These are phyloP conservation scores for Chaetomium cochliodes DNA, from an alignment of 495 filamentous ascomycete species.

Conservation along the genomic window DNA sequence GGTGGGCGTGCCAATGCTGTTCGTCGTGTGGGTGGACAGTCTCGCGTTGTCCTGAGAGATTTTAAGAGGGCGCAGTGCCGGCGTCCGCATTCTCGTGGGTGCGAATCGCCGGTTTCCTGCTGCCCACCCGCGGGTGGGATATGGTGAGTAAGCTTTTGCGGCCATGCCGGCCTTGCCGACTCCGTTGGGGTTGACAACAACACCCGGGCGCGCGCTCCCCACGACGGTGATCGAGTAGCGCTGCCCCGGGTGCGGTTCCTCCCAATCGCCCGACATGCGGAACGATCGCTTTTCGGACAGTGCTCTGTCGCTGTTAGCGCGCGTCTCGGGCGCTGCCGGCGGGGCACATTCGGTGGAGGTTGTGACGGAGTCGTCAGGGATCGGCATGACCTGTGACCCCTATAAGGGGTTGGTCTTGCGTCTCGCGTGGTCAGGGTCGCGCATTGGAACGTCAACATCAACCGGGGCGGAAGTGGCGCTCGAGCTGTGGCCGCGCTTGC, in stretches of 20 bases:
- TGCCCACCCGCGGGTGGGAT: conserved; percentile 24
- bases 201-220: conserved; percentile 35
- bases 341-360: conserved; percentile 23
- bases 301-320: conserved; percentile 18
- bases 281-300: conserved; percentile 23
- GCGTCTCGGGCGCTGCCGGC: conserved; percentile 24
- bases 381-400: conserved; percentile 55
- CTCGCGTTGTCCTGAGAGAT: conserved; percentile 40
- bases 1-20: conserved; percentile 16
- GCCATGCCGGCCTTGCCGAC: conserved; percentile 50
- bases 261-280: conserved; percentile 38
- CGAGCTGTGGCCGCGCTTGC: conserved; percentile 41
- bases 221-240: conserved; percentile 38
- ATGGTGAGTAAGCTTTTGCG: conserved; percentile 49
- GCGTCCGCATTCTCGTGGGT: conserved; percentile 32
- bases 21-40: conserved; percentile 23
- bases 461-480: conserved; percentile 36
- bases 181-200: conserved; percentile 33
- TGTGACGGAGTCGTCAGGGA: conserved; percentile 39
- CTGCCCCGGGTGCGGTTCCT: conserved; percentile 49
- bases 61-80: conserved; percentile 37
- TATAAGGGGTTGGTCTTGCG: conserved; percentile 47
- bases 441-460: conserved; percentile 28
- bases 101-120: conserved; percentile 31
- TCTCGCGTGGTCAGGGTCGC: conserved; percentile 33